Evolutionary conservation across 2,329 filamentous ascomycete species (phyloP).

Genomic region (Fusarium abutilonis): DNA sequence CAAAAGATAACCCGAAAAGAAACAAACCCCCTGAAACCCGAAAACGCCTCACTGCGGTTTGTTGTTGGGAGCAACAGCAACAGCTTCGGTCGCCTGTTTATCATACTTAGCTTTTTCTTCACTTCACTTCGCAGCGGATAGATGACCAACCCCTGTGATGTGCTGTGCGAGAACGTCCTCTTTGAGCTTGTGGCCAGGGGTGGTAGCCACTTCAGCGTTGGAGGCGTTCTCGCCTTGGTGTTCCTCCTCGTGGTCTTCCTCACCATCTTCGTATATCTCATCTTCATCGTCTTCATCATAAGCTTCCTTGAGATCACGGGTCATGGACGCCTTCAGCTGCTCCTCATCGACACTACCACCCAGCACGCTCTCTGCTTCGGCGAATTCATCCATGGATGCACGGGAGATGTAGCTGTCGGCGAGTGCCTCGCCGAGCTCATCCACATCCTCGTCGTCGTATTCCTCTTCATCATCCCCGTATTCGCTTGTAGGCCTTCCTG

Average conservation of each 20-base stretch:
- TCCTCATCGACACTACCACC: conserved; percentile 58
- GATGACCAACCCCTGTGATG: conserved; percentile 67
- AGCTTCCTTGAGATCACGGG: conserved; percentile 55
- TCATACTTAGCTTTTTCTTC: conserved; percentile 46
- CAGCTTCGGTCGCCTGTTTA: conserved; percentile 35
- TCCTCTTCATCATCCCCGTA: conserved; percentile 59
- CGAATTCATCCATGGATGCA: conserved; percentile 51
- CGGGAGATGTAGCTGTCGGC: conserved; percentile 47
- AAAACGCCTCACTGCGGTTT: conserved; percentile 18
- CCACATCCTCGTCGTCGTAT: conserved; percentile 57
- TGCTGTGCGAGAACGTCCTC: conserved; percentile 65
- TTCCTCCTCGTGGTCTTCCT: conserved; percentile 34
- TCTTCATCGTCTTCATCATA: conserved; percentile 54
- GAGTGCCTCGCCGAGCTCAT: conserved; percentile 52
- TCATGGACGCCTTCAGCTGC: conserved; percentile 53
- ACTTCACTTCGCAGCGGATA: conserved; percentile 57
- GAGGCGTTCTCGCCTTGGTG: conserved; percentile 36
- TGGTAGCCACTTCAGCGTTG: neutral
- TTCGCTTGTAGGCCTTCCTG: conserved; percentile 57
- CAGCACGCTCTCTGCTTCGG: conserved; percentile 55
- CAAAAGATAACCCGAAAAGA: conserved; percentile 4
- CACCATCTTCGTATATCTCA: conserved; percentile 49
- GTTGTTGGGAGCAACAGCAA: conserved; percentile 17
- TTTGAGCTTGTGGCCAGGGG: conserved; percentile 38
- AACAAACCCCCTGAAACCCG: conserved; percentile 27